Base-by-base conservation (phyloP, 2,329 filamentous ascomycete genomes). In the Paecilomyces sp. region DNA sequence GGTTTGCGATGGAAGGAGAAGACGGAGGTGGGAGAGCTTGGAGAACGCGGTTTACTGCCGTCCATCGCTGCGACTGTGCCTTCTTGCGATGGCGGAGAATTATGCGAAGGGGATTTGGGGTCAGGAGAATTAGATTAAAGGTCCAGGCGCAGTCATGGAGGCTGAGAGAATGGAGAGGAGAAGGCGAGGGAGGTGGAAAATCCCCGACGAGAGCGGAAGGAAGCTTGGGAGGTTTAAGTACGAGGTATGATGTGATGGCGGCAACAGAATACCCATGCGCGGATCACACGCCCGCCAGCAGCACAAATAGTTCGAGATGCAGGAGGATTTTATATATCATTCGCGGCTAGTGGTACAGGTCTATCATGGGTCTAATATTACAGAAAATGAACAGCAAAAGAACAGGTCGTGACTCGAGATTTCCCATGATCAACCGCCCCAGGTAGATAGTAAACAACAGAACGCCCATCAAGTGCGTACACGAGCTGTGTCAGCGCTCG, bases 401-500 rank as follows among this genome's bases (percentile, higher is more conserved):
- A n/a, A 58, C 18, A 54, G 30, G 24, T 53, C 51, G 51, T 53
- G 30, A 36, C 30, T 28, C 30, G 30, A 56, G 18, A 28, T 41
- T 30, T 28, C 52, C 30, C n/a, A 41, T 53, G 12, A 53, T 53
- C 51, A 59, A 41, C 50, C 60, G 15, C 30, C 51, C 36, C 57
- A 57, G 53, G 54, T 53, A 31, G 47, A 59, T n/a, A 59, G 31
- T 25, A 18, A 25, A 9, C n/a, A 28, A 15, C 51, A 13, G 8
- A 25, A 53, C 28, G 28, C 28, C 28, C 25, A 50, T 71, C 66
- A 76, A 15, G 69, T 71, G 57, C 77, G 71, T 34, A 80, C 77
- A 56, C 77, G 76, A 41, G 74, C 73, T 11, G 74, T 70, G 57
- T 79, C 75, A 18, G 68, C 59, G 24, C 61, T 66, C 52, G 68